These are phyloP conservation scores for Chalciporus sphaerocephalus DNA, from an alignment of 768 basidiomycete genomes.

Conservation along the genomic window DNA sequence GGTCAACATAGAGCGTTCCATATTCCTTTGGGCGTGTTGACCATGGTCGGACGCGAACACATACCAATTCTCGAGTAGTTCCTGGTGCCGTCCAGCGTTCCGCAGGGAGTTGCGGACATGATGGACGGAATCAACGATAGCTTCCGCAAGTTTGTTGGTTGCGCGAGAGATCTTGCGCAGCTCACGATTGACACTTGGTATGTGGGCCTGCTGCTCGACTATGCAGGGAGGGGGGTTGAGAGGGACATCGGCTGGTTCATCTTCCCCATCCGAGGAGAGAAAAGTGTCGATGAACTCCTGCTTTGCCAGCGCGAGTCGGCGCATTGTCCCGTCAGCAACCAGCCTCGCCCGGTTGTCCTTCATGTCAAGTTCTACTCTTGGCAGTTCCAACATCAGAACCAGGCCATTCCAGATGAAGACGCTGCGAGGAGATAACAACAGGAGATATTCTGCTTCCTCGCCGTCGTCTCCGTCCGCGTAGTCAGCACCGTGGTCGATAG, in stretches of 20 bases:
- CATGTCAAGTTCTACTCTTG: slow-evolving; percentile 74
- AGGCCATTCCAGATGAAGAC: slow-evolving; percentile 91
- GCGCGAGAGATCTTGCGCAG: slow-evolving; percentile 87
- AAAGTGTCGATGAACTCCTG: slow-evolving; percentile 69
- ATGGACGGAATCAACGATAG: slow-evolving; percentile 88
- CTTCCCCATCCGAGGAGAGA: slow-evolving; percentile 58
- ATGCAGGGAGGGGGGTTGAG: slow-evolving; percentile 47
- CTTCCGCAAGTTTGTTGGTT: slow-evolving; percentile 85
- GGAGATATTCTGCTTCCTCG: slow-evolving; percentile 65
- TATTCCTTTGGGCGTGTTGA: slow-evolving; percentile 80
- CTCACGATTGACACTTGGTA: slow-evolving; percentile 85
- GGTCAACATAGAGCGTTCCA: slow-evolving; percentile 66
- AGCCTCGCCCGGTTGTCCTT: slow-evolving; percentile 88
- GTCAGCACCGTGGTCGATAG: slow-evolving; percentile 35
- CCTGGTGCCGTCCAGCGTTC: slow-evolving; percentile 64
- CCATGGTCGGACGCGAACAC: slow-evolving; percentile 95
- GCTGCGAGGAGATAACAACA: slow-evolving; percentile 79
- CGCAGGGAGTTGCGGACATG: slow-evolving; percentile 70
- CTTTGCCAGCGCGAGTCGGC: slow-evolving; percentile 71
- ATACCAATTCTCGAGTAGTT: slow-evolving; percentile 91
- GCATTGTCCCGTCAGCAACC: slow-evolving; percentile 84
- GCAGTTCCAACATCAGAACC: slow-evolving; percentile 72
- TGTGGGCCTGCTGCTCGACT: slow-evolving; percentile 82
- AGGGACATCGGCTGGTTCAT: slow-evolving; percentile 43
- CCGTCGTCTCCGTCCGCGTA: slow-evolving; percentile 50